Evolutionary conservation across 2,329 filamentous ascomycete genomes (phyloP).

Genomic region (Nemania diffusa): DNA sequence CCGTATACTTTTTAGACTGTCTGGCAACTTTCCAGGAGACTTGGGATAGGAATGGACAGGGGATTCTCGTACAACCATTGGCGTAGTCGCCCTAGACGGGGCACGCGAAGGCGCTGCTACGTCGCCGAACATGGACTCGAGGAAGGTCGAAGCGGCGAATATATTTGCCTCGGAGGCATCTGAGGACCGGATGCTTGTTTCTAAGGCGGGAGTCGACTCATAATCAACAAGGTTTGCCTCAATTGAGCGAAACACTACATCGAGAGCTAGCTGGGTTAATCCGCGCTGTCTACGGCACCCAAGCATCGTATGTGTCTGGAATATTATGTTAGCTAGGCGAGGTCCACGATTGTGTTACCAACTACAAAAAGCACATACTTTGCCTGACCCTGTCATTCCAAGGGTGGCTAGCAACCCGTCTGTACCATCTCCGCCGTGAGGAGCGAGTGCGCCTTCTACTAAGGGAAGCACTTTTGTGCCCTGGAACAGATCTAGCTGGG

Average conservation of each 20-base stretch:
- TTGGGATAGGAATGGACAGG: slow-evolving; percentile 44
- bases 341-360: not conserved
- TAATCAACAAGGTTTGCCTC: slow-evolving; percentile 75
- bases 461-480: slow-evolving; percentile 79
- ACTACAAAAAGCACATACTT: slow-evolving; percentile 66
- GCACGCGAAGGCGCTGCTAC: slow-evolving; percentile 64
- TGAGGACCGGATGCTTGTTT: slow-evolving; percentile 78
- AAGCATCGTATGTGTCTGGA: slow-evolving; percentile 92
- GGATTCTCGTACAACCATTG: slow-evolving; percentile 71
- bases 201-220: slow-evolving; percentile 66
- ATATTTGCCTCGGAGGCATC: slow-evolving; percentile 86
- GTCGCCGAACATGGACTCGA: slow-evolving; percentile 82
- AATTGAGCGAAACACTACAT: slow-evolving; percentile 87
- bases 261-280: slow-evolving; percentile 89
- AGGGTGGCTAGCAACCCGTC: slow-evolving; percentile 92
- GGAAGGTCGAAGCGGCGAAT: slow-evolving; percentile 76
- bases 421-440: slow-evolving; percentile 78
- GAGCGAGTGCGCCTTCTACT: slow-evolving; percentile 82
- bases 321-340: slow-evolving; percentile 27
- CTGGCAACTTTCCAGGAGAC: slow-evolving; percentile 42
- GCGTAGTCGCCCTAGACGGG: slow-evolving; percentile 74
- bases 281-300: slow-evolving; percentile 88
- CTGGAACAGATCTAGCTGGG: slow-evolving; percentile 87
- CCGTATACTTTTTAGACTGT: slow-evolving; percentile 58
- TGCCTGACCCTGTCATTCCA: slow-evolving; percentile 94